phyloP scores from a whole-genome alignment of 2,329 filamentous ascomycete genomes.

The Penicillium expansum region DNA sequence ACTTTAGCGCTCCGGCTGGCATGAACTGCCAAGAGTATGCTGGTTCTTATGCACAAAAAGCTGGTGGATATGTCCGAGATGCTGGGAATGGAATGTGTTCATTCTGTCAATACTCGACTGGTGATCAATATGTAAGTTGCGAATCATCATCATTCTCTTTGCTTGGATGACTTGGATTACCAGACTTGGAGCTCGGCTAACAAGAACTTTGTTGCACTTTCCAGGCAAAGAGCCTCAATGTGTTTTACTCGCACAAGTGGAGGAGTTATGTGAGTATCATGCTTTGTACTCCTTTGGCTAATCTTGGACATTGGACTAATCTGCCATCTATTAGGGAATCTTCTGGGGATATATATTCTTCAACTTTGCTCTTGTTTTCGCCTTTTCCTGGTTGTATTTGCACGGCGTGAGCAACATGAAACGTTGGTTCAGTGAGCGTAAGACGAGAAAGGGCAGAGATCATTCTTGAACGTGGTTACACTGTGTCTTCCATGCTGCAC shows the following conservation, averaged over 20 bases:
- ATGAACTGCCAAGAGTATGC: conserved; percentile 62
- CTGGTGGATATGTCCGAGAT: conserved; percentile 61
- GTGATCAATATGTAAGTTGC: conserved; percentile 57
- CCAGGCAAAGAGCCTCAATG: conserved; percentile 52
- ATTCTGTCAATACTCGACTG: conserved; percentile 62
- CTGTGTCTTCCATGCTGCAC: not conserved
- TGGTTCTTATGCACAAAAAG: conserved; percentile 50
- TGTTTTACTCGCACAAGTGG: conserved; percentile 63
- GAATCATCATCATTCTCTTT: not conserved
- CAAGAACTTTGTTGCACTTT: not conserved
- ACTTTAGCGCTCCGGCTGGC: conserved; percentile 58
- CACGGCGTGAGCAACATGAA: conserved; percentile 34
- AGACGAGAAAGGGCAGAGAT: conserved; percentile 22
- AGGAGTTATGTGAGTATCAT: conserved; percentile 53
- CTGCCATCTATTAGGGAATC: conserved; percentile 46
- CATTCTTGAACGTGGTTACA: not conserved
- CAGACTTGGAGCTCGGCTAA: not conserved
- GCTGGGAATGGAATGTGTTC: conserved; percentile 59
- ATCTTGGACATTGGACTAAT: not conserved
- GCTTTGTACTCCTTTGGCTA: conserved; percentile 9
- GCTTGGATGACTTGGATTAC: not conserved
- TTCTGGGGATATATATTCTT: conserved; percentile 64
- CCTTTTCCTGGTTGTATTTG: conserved; percentile 56
- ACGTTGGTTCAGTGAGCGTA: conserved; percentile 33
- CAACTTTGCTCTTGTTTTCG: conserved; percentile 58